phyloP scores from a whole-genome alignment of 768 basidiomycete species.

The Stropharia rugosoannulata region DNA sequence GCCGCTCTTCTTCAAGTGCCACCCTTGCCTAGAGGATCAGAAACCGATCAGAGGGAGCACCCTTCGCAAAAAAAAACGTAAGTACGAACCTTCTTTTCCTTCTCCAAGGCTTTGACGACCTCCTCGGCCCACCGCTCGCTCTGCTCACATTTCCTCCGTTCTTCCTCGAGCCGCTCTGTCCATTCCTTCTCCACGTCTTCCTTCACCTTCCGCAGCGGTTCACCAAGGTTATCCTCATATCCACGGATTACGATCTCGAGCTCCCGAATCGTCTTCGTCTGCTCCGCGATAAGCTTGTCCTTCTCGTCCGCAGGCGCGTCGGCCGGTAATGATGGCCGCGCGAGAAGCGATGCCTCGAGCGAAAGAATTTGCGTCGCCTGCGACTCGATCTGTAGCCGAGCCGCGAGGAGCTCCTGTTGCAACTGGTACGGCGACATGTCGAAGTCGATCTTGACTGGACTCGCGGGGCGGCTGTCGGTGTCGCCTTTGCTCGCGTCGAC shows the following conservation, averaged over 20 bases:
- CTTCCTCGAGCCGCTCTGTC: slow-evolving; percentile 56
- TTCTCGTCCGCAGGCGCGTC: slow-evolving; percentile 72
- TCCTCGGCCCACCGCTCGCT: slow-evolving; percentile 74
- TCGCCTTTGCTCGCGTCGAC: slow-evolving; percentile 71
- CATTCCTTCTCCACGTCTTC: slow-evolving; percentile 80
- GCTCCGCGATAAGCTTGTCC: slow-evolving; percentile 70
- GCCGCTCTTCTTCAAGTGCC: slow-evolving; percentile 75
- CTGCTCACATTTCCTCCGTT: slow-evolving; percentile 61
- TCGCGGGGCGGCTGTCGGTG: slow-evolving; percentile 73
- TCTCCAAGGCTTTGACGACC: slow-evolving; percentile 72
- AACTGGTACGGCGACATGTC: slow-evolving; percentile 89
- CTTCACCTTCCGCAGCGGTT: slow-evolving; percentile 61
- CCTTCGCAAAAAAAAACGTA: background rate
- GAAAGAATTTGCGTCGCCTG: slow-evolving; percentile 84
- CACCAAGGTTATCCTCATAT: slow-evolving; percentile 73
- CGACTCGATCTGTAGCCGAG: slow-evolving; percentile 74
- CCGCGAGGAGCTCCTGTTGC: slow-evolving; percentile 84
- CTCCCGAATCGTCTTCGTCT: slow-evolving; percentile 73
- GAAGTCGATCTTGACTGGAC: slow-evolving; percentile 88
- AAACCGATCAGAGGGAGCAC: background rate
- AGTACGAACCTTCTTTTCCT: slow-evolving; percentile 63
- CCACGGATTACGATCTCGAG: slow-evolving; percentile 70
- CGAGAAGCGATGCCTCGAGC: slow-evolving; percentile 72
- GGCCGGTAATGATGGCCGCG: slow-evolving; percentile 64
- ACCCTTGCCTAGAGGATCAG: slow-evolving; percentile 40